Conservation (phyloP, 345 rosid genomes). For the Turnera subulata region DNA sequence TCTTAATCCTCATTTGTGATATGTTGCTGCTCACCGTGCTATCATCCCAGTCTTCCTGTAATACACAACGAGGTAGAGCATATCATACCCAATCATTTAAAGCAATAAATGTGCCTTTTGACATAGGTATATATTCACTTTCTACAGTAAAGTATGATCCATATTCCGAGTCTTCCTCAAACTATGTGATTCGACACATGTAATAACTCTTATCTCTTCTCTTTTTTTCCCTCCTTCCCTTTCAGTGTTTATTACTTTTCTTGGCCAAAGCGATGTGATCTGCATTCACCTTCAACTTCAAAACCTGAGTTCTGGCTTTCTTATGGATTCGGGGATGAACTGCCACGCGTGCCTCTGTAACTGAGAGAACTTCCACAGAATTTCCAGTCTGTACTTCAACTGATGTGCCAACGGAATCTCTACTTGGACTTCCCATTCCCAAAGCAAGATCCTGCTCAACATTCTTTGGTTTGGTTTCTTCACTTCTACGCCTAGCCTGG, state of each 20-base stretch:
- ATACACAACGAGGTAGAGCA: neutral
- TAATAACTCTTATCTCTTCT: too few relatives aligned
- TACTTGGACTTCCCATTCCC: conserved; percentile 41
- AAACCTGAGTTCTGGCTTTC: conserved; percentile 45
- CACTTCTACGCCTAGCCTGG: conserved; percentile 35
- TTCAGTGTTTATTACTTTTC: too few relatives aligned
- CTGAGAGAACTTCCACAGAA: conserved; percentile 41
- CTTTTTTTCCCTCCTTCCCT: too few relatives aligned
- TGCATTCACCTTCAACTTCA: conserved; percentile 50
- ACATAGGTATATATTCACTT: too few relatives aligned
- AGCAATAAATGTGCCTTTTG: too few relatives aligned
- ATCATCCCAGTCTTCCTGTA: conserved; percentile 91
- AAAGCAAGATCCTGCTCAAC: conserved; percentile 20
- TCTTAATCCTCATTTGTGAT: conserved; percentile 59
- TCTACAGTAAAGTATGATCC: too few relatives aligned
- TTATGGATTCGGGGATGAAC: conserved; percentile 28
- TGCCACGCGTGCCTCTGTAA: conserved; percentile 32
- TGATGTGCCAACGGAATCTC: conserved; percentile 56
- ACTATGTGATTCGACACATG: too few relatives aligned
- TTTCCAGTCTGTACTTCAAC: conserved; percentile 68
- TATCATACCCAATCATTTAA: too few relatives aligned
- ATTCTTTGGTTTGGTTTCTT: conserved; percentile 21
- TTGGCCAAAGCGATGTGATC: neutral
- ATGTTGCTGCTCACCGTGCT: conserved; percentile 78
- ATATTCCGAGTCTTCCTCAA: too few relatives aligned